Conservation (phyloP, 495 filamentous ascomycete species). For the Terfezia claveryi region DNA sequence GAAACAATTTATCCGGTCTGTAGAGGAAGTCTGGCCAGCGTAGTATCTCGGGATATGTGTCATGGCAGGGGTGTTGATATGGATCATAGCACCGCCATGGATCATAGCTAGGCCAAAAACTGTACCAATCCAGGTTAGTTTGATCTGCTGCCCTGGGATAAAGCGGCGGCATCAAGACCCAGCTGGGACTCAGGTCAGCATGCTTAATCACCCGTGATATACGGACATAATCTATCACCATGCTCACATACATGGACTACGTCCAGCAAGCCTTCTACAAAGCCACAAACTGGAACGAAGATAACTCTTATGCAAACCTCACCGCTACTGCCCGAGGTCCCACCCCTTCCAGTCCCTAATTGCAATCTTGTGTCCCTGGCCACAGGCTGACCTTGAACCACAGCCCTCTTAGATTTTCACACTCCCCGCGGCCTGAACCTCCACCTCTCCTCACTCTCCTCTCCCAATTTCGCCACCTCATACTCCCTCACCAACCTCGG, state of each 20-base stretch:
- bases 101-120: no score
- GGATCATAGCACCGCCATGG: no score
- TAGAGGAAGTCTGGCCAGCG: no score
- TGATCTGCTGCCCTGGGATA: no score
- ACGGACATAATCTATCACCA: slow-evolving; percentile 19
- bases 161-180: no score
- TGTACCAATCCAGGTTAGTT: no score
- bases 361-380: background rate
- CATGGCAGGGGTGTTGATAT: no score
- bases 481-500: slow-evolving; percentile 71
- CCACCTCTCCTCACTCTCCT: slow-evolving; percentile 71
- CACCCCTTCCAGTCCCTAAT: slow-evolving; percentile 2
- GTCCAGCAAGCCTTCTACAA: slow-evolving; percentile 81
- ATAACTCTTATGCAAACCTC: slow-evolving; percentile 78
- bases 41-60: no score
- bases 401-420: slow-evolving; percentile 32
- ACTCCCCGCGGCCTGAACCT: slow-evolving; percentile 57
- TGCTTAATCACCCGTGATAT: no score
- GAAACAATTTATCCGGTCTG: no score
- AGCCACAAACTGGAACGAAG: slow-evolving; percentile 68
- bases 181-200: no score
- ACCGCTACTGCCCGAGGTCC: slow-evolving; percentile 68
- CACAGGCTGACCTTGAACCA: background rate
- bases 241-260: slow-evolving; percentile 98
- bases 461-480: slow-evolving; percentile 75